Base-by-base conservation (phyloP, 2,329 filamentous ascomycete species). In the Sphaerostilbella broomeana region DNA sequence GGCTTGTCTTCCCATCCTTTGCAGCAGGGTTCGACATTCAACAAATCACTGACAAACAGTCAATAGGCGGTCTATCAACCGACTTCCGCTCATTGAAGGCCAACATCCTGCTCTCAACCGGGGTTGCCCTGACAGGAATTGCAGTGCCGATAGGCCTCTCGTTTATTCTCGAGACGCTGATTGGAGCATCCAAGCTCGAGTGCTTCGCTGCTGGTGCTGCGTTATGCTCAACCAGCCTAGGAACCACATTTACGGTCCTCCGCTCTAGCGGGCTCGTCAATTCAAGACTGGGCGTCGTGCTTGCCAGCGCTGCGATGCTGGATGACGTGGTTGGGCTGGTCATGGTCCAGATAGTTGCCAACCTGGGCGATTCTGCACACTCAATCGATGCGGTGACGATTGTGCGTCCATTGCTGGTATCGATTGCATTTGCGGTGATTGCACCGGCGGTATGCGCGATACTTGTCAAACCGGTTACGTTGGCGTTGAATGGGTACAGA, bases 251-350 rank as follows among this genome's bases (percentile, higher is more conserved):
- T 7, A 79, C 77, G 3, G 63, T 74, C 4, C 58, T 73, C 0
- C 54, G 61, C 10, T 56, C 63, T 1, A 69, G 65, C 16, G 68
- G 68, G 0, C 58, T 71, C 4, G 56, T 55, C 2, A 48, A 56
- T 1, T 68, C 68, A 2, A 61, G 70, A 6, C 53, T 74, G 5
- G 71, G 86, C 63, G 41, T 77, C 61, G 74, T 92, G 0, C 67
- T 88, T 1, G 75, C 76, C 3, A 80, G 75, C 43, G 84, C 84
- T 1, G 86, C 85, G 0, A 85, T 92, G 75, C 75, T 92, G 62
- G 86, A 92, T 54, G 85, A 92, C 60, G 79, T 90, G 0, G 73
- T 85, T 2, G 84, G 84, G 0, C 63, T 90, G 8, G 75, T 89
- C 6, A 83, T 90, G 75, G 81, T 87, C 0, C 77, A 86, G 48